These are phyloP conservation scores for Lentinus tigrinus DNA, from an alignment of 768 basidiomycete species.

Conservation along the genomic window DNA sequence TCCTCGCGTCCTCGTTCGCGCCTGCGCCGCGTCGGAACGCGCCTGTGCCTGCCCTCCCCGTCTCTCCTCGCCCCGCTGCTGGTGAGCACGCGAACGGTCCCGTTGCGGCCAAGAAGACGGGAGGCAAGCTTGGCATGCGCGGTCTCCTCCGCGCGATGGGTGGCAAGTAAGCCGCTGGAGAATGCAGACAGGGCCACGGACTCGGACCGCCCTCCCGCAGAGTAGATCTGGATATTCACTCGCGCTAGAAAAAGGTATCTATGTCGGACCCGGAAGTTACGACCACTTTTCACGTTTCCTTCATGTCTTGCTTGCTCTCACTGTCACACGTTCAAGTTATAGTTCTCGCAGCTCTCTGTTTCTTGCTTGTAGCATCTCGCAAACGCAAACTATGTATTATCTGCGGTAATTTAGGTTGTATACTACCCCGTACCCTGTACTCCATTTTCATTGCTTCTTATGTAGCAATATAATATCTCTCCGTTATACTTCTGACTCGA, in stretches of 20 bases:
- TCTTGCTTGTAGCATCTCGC: not conserved
- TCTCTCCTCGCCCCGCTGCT: not conserved
- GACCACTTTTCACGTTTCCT: not conserved
- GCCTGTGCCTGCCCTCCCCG: not conserved
- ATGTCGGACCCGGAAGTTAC: not conserved
- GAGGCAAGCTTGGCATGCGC: constrained; percentile 25
- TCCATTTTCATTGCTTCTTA: not conserved
- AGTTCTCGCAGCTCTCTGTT: not conserved
- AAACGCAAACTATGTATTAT: not conserved
- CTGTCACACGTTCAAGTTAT: not conserved
- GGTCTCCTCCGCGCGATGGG: constrained; percentile 33
- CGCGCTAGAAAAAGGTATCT: not conserved
- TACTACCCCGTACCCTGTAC: not conserved
- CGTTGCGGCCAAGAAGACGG: constrained; percentile 24
- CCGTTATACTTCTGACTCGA: not conserved
- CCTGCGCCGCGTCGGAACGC: constrained; percentile 22
- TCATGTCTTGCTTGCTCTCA: not conserved
- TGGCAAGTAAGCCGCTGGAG: constrained; percentile 21
- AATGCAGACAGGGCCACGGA: not conserved
- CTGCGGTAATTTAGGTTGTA: not conserved
- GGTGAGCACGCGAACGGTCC: constrained; percentile 14
- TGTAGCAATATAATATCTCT: constrained; percentile 2
- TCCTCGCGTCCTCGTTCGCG: constrained; percentile 45
- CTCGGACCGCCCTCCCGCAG: not conserved
- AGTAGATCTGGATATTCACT: constrained; percentile 5